Evolutionary conservation across 495 filamentous ascomycete genomes (phyloP).

Genomic region (Xylaria castorea): DNA sequence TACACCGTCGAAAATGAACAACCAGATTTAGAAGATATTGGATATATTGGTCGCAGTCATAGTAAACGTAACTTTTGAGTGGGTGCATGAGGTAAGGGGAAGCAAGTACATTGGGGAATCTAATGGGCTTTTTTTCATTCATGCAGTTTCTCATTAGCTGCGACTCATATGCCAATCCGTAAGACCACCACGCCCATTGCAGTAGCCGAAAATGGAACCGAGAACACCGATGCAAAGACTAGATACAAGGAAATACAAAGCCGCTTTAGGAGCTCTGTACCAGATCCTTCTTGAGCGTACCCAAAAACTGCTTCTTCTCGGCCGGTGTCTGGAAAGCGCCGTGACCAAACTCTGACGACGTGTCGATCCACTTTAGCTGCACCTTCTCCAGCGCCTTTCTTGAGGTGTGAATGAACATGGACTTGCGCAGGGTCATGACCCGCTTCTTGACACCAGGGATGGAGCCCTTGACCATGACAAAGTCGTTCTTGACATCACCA

Average conservation of each 20-base stretch:
- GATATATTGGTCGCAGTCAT: not conserved
- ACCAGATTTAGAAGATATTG: not conserved
- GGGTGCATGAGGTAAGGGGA: not conserved
- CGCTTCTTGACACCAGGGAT: conserved; percentile 99
- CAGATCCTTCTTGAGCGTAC: conserved; percentile 99
- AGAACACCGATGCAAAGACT: conserved; percentile 62
- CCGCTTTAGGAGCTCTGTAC: conserved; percentile 67
- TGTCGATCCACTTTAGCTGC: conserved; percentile 99
- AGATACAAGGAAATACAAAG: conserved; percentile 58
- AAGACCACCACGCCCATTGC: conserved; percentile 49
- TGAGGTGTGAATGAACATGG: conserved; percentile 97
- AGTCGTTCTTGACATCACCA: conserved; percentile 99
- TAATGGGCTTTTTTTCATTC: conserved; percentile 47
- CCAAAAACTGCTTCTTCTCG: conserved; percentile 94
- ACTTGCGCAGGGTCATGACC: conserved; percentile 98
- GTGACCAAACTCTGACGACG: conserved; percentile 99
- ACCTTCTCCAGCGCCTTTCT: conserved; percentile 97
- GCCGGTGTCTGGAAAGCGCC: conserved; percentile 98
- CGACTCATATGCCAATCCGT: conserved; percentile 52
- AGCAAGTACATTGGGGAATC: conserved; percentile 23
- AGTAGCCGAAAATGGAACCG: conserved; percentile 56
- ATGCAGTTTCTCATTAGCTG: conserved; percentile 53
- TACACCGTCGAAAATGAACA: not conserved
- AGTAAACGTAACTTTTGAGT: not conserved
- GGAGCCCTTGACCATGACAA: conserved; percentile 96